Percentiles rank a stretch among this genome's conserved stretches.
These are phyloP conservation scores for Samsoniella hepiali DNA, from an alignment of 2,329 filamentous ascomycete species.

Conservation along the genomic window DNA sequence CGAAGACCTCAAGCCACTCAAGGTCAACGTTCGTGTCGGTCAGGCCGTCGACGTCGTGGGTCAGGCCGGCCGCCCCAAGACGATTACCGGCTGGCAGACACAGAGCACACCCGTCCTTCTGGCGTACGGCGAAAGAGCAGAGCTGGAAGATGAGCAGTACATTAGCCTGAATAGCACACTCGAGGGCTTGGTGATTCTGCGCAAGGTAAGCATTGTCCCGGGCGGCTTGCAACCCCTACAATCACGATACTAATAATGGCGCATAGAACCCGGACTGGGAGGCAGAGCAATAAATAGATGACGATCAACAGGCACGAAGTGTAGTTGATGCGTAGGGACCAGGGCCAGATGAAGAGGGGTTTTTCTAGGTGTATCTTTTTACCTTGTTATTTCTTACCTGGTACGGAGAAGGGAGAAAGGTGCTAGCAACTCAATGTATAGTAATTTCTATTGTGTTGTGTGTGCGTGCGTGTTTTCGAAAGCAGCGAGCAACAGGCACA, in stretches of 20 bases:
- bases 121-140: constrained; percentile 90
- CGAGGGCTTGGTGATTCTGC: constrained; percentile 91
- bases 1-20: constrained; percentile 88
- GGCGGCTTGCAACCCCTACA: background rate
- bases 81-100: constrained; percentile 98
- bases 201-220: constrained; percentile 67
- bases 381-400: background rate
- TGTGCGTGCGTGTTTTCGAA: background rate
- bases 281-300: constrained; percentile 33
- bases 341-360: background rate
- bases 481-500: background rate
- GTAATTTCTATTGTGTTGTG: constrained; percentile 28
- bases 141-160: constrained; percentile 97
- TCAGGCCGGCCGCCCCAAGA: constrained; percentile 95
- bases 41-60: constrained; percentile 98
- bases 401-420: background rate
- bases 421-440: constrained; percentile 30
- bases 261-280: constrained; percentile 40
- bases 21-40: constrained; percentile 93
- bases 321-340: background rate
- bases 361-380: background rate
- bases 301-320: background rate
- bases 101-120: constrained; percentile 97
- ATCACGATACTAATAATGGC: too few relatives aligned
- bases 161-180: constrained; percentile 86